Evolutionary conservation across 192 early-diverging fungal species (phyloP).

Genomic region (Coemansia sp.): DNA sequence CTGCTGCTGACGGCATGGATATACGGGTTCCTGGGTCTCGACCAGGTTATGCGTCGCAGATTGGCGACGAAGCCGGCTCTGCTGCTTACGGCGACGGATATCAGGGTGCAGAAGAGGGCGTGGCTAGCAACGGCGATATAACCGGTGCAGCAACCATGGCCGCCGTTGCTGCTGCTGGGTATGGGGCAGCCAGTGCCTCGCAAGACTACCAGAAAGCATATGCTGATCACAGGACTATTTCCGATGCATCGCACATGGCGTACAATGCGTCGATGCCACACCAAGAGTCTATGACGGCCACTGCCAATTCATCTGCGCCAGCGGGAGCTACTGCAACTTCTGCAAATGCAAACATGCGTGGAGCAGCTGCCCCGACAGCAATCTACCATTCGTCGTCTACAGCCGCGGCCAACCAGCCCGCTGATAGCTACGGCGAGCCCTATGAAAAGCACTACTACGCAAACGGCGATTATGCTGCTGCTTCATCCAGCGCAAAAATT

Average conservation of each 20-base stretch:
- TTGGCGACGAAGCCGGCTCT: too few species aligned
- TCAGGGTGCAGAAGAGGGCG: not conserved
- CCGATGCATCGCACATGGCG: constrained; percentile 3
- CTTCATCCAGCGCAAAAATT: not conserved
- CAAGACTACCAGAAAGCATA: constrained; percentile 7
- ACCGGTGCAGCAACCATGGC: not conserved
- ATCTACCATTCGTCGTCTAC: not conserved
- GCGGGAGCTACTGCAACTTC: not conserved
- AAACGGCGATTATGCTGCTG: not conserved
- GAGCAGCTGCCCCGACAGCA: too few species aligned
- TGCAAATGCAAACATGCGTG: not conserved
- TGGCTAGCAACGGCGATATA: not conserved
- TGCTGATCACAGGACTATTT: not conserved
- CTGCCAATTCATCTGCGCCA: not conserved
- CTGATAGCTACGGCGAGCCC: not conserved
- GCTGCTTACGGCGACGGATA: not conserved
- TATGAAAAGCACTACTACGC: constrained; percentile 6
- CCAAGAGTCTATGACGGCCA: constrained; percentile 4
- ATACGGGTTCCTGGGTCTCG: constrained; percentile 5
- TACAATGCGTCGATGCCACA: constrained; percentile 2
- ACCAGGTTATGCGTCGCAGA: not conserved
- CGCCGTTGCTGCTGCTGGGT: not conserved
- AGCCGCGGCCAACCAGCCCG: not conserved
- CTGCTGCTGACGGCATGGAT: constrained; percentile 11
- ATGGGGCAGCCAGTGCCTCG: not conserved